Evolutionary conservation across 495 filamentous ascomycete genomes (phyloP), one percentile per base, ranked within the genome.

Genomic region (Tetracladium setigerum): DNA sequence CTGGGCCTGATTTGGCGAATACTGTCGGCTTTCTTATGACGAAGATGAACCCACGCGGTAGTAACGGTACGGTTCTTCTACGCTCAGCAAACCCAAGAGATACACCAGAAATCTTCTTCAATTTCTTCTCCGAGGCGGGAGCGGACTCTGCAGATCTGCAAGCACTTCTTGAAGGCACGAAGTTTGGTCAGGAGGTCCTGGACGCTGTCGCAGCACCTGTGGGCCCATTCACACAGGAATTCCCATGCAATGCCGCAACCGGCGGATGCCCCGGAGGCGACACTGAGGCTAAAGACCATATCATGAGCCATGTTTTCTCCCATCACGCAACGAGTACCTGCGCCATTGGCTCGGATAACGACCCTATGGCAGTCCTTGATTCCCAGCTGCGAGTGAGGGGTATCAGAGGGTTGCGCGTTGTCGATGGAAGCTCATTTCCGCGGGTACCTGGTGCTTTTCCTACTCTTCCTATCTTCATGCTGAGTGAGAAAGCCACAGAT

Each of bases 391-490:
- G 45, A 31, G 45, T 47, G 4, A 65, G 72, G 11, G 73, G 74
- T 0, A 68, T 76, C 0, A 59, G 69, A 15, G 68, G 74, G 9
- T 50, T 82, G 51, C 64, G 80, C 41, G 78, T 82, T 8, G 78
- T 83, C 0, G 80, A 83, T 61, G 80, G 76, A 11, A 74, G 69
- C 5, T 68, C 73, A 9, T 80, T 70, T 49, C 76, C 77, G 8
- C 60, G 63, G 50, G 74, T 78, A 40, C 76, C 75, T 10, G 79
- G 79, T 0, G 69, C 67, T 10, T 81, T 73, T 44, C 73, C 74
- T 16, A 66, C 61, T 1, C 47, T 74, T 12, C 64, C 74, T 0
- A 79, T 74, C 13, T 78, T 75, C 22, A 71, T 80, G 62, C 62
- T 76, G 16, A 72, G 66, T 15, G 78, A 82, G 63, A 82, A 81